A percentile compares a stretch with the other conserved stretches of the same genome.
Conservation (phyloP, 2,329 filamentous ascomycete species). For the Pseudogymnoascus verrucosus region DNA sequence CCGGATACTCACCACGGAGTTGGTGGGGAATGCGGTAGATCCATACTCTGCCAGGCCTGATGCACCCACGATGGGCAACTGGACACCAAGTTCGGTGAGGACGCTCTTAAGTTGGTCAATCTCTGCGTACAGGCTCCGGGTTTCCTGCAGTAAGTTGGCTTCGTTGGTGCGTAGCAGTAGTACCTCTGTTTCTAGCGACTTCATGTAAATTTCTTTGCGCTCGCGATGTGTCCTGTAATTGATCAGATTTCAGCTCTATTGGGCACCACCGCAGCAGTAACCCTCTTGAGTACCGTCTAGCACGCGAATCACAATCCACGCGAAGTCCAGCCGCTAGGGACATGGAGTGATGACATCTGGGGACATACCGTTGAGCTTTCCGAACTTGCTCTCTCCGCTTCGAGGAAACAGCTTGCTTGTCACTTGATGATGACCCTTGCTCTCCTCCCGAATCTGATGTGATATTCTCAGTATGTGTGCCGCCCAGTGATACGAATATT, state of each 20-base stretch:
- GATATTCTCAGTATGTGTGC: neutral
- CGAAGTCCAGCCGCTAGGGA: neutral
- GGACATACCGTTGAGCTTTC: neutral
- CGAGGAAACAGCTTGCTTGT: neutral
- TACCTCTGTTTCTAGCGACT: constrained; percentile 24
- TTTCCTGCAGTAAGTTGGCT: constrained; percentile 17
- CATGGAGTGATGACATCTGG: no score
- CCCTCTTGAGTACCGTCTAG: neutral
- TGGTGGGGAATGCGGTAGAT: constrained; percentile 14
- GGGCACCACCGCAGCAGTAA: no score
- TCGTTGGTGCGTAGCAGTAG: constrained; percentile 18
- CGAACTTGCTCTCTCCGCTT: constrained; percentile 1
- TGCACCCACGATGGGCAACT: neutral
- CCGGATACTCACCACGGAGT: neutral
- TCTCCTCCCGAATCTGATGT: neutral
- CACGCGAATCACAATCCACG: neutral
- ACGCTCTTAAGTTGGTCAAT: constrained; percentile 15
- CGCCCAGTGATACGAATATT: neutral
- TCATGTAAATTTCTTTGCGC: constrained; percentile 26
- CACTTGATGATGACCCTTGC: neutral
- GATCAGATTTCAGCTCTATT: neutral
- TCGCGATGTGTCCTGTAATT: constrained; percentile 24
- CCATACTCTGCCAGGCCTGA: neutral
- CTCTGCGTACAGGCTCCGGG: constrained; percentile 15
- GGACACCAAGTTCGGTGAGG: constrained; percentile 10